Conservation (phyloP, 2,329 filamentous ascomycete genomes). For the Orbilia ellipsospora region DNA sequence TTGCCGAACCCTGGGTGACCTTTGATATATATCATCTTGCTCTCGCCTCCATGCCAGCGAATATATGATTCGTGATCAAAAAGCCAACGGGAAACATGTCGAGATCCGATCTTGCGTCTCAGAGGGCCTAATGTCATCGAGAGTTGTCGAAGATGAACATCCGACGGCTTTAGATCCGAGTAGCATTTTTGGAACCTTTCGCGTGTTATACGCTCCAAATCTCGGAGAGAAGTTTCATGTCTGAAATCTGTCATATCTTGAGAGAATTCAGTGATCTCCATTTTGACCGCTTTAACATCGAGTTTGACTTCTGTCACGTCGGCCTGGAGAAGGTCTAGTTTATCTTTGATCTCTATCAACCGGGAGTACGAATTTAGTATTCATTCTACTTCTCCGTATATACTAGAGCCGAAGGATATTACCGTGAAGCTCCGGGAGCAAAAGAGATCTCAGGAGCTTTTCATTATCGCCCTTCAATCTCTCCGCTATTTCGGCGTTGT, state of each 20-base stretch:
- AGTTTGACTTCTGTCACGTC: conserved; percentile 13
- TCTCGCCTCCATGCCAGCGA: conserved; percentile 1
- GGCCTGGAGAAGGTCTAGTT: conserved; percentile 15
- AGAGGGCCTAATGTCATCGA: conserved; percentile 16
- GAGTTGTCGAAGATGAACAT: conserved; percentile 9
- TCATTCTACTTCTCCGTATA: too few relatives aligned
- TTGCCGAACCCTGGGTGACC: conserved; percentile 39
- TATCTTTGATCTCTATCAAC: conserved; percentile 23
- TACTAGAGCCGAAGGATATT: background rate
- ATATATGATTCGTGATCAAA: conserved; percentile 29
- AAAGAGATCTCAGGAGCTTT: conserved; percentile 8
- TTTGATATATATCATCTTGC: conserved; percentile 29
- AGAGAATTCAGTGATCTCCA: conserved; percentile 5
- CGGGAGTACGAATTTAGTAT: too few relatives aligned
- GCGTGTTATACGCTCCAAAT: background rate
- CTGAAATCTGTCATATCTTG: background rate
- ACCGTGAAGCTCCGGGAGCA: conserved; percentile 25
- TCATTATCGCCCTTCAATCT: conserved; percentile 14
- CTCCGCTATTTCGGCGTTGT: conserved; percentile 29
- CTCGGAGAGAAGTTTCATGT: conserved; percentile 1
- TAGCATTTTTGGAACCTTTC: conserved; percentile 9
- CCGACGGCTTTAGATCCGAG: conserved; percentile 5
- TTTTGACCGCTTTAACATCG: background rate
- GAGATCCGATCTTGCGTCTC: conserved; percentile 5
- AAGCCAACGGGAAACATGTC: conserved; percentile 30